Conservation (phyloP, 441 rosid genomes). For the Pelargonium australe region DNA sequence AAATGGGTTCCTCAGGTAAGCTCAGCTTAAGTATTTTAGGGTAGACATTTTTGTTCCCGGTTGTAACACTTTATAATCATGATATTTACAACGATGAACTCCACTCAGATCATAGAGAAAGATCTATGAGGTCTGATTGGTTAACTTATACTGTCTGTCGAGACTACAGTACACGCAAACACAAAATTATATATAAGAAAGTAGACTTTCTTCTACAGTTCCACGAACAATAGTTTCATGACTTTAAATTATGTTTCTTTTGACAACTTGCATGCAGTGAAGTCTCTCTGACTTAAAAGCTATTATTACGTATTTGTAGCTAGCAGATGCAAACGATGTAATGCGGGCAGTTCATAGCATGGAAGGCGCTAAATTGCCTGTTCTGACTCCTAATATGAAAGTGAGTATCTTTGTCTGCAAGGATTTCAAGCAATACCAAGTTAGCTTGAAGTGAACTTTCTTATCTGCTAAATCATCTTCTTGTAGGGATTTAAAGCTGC, state of each 20-base stretch:
- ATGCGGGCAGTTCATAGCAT: constrained; percentile 57
- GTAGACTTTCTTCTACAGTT: too few relatives aligned
- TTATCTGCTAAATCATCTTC: constrained; percentile 21
- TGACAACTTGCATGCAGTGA: not conserved
- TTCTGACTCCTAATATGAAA: constrained; percentile 86
- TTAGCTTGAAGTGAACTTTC: constrained; percentile 12
- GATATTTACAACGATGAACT: not conserved
- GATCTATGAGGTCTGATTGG: too few relatives aligned
- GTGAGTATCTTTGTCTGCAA: constrained; percentile 33
- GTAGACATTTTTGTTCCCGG: not conserved
- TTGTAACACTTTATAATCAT: not conserved
- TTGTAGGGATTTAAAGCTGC: constrained; percentile 96
- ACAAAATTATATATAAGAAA: too few relatives aligned
- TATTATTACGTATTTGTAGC: constrained; percentile 33
- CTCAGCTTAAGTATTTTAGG: constrained; percentile 4
- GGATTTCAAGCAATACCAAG: constrained; percentile 3
- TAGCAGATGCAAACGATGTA: constrained; percentile 91
- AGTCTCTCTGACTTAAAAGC: not conserved
- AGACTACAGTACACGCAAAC: too few relatives aligned
- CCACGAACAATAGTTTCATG: not conserved
- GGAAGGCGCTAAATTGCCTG: constrained; percentile 75
- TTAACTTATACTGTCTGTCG: too few relatives aligned
- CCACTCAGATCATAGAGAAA: not conserved
- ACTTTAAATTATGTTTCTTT: not conserved
- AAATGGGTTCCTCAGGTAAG: constrained; percentile 98